Conservation (phyloP, 75 land plant species). For the Cunninghamia lanceolata region DNA sequence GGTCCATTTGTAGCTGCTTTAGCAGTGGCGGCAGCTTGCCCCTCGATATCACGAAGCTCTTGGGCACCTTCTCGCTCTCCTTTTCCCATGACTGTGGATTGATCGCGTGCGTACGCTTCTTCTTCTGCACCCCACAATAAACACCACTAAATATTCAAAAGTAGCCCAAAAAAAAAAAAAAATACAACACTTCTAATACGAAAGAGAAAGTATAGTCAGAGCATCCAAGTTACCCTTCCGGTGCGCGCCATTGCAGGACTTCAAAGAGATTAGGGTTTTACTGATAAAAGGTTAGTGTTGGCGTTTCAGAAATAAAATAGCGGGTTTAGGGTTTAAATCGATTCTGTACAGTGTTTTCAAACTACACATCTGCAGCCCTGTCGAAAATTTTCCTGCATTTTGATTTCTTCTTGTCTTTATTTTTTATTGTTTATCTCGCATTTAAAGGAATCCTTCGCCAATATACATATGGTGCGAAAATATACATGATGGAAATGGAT, state of each 20-base stretch:
- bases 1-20: conserved; percentile 64
- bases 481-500: too few species aligned
- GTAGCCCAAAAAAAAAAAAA: neutral
- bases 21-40: conserved; percentile 82
- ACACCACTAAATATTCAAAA: conserved; percentile 6
- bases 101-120: conserved; percentile 39
- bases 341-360: too few species aligned
- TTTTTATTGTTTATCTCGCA: too few species aligned
- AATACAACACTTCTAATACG: neutral
- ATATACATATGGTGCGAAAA: too few species aligned
- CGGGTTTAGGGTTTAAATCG: too few species aligned
- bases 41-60: conserved; percentile 87
- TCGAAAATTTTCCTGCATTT: too few species aligned
- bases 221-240: neutral
- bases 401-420: too few species aligned
- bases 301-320: too few species aligned
- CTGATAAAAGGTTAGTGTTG: too few species aligned
- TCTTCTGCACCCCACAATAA: conserved; percentile 41
- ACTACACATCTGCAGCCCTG: too few species aligned
- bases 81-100: conserved; percentile 34
- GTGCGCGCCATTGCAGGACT: neutral
- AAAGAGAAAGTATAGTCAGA: neutral
- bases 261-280: neutral
- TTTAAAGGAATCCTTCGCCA: too few species aligned
- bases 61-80: conserved; percentile 85